Conservation (phyloP, 1,284 basidiomycete species). For the Macrocystidia cucumis region DNA sequence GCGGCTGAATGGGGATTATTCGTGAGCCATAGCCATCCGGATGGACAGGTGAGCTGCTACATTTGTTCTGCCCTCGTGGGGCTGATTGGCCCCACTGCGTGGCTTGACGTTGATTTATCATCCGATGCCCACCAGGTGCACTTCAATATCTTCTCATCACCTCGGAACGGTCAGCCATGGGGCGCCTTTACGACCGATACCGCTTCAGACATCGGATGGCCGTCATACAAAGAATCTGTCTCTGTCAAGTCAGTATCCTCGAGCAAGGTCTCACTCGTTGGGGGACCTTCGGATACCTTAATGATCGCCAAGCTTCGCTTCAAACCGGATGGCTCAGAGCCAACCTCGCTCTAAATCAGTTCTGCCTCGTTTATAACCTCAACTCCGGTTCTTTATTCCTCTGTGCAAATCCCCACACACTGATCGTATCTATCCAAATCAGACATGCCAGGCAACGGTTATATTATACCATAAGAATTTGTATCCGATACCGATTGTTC, state of each 20-base stretch:
- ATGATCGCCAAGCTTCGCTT: conserved; percentile 46
- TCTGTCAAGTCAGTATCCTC: conserved; percentile 1
- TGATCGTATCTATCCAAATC: too few relatives aligned
- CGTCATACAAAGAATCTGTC: conserved; percentile 7
- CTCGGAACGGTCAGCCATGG: conserved; percentile 45
- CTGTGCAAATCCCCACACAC: too few relatives aligned
- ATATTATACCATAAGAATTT: too few relatives aligned
- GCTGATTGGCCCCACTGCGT: too few relatives aligned
- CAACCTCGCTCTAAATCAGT: conserved; percentile 24
- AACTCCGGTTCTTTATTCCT: too few relatives aligned
- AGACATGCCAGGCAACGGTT: too few relatives aligned
- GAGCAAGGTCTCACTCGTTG: conserved; percentile 39
- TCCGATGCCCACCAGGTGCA: conserved; percentile 43
- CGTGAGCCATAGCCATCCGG: conserved; percentile 61
- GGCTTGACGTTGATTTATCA: too few relatives aligned
- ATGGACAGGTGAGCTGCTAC: conserved; percentile 40
- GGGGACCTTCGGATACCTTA: conserved; percentile 33
- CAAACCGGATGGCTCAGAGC: conserved; percentile 41
- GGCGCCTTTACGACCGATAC: conserved; percentile 23
- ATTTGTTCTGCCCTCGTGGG: neutral
- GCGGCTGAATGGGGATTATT: conserved; percentile 62
- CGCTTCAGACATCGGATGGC: conserved; percentile 5
- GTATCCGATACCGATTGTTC: too few relatives aligned
- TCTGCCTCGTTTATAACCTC: too few relatives aligned
- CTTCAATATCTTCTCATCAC: conserved; percentile 58